Percentiles rank a stretch among this genome's conserved stretches.
These are phyloP conservation scores for Fusarium lyarnte DNA, from an alignment of 2,329 filamentous ascomycete genomes.

Conservation along the genomic window DNA sequence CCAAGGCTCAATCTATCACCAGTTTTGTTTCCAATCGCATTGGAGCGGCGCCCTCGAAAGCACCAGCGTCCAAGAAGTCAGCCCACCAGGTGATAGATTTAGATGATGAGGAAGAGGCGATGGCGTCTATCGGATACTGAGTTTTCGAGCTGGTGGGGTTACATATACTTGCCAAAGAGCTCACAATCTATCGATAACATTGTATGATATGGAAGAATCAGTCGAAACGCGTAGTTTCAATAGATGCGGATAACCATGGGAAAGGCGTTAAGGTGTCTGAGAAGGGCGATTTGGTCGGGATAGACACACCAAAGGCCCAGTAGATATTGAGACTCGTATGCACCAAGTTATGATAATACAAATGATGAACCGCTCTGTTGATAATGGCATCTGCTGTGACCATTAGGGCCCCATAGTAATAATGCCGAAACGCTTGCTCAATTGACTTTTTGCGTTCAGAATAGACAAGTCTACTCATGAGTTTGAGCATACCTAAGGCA, in stretches of 20 bases:
- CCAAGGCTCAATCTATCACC: slow-evolving; percentile 48
- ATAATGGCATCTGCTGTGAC: neutral
- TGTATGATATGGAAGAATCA: slow-evolving; percentile 19
- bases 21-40: slow-evolving; percentile 53
- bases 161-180: neutral
- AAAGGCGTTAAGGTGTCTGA: slow-evolving; percentile 20
- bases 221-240: neutral
- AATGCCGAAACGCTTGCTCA: neutral
- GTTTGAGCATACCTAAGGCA: neutral
- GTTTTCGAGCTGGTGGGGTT: neutral
- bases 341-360: slow-evolving; percentile 27
- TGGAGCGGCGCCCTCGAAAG: slow-evolving; percentile 33
- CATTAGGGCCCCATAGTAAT: neutral
- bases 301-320: slow-evolving; percentile 5
- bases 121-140: slow-evolving; percentile 57
- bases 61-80: slow-evolving; percentile 30
- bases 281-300: slow-evolving; percentile 18
- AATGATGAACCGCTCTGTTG: slow-evolving; percentile 14
- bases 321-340: slow-evolving; percentile 30
- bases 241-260: slow-evolving; percentile 8
- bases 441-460: neutral
- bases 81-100: slow-evolving; percentile 43
- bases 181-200: slow-evolving; percentile 3
- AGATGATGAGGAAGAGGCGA: slow-evolving; percentile 62
- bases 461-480: neutral